Conservation (phyloP, 2,329 filamentous ascomycete species). For the Teratosphaeria pseudoeucalypti region DNA sequence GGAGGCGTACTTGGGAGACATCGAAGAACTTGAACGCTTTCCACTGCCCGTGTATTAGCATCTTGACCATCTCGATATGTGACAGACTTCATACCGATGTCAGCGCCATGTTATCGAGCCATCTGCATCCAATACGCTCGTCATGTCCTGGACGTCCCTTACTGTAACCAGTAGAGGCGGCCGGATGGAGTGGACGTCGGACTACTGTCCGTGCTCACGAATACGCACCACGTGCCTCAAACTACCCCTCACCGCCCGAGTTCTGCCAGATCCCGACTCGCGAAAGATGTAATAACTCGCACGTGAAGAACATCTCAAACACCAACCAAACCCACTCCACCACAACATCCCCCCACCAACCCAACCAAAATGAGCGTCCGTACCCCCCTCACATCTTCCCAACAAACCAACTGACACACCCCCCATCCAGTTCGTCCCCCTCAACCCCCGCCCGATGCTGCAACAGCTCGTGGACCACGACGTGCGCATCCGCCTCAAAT, state of each 20-base stretch:
- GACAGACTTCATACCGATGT: constrained; percentile 18
- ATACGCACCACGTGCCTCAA: not conserved
- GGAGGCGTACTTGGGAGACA: constrained; percentile 70
- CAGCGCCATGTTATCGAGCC: constrained; percentile 23
- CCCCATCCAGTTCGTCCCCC: constrained; percentile 57
- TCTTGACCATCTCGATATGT: not conserved
- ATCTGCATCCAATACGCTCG: constrained; percentile 6
- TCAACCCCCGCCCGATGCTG: constrained; percentile 95
- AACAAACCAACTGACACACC: not conserved
- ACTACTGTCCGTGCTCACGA: not conserved
- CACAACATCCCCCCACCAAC: not conserved
- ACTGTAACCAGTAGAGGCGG: not conserved
- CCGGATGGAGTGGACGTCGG: not conserved
- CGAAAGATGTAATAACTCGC: not conserved
- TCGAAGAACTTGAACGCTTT: constrained; percentile 99
- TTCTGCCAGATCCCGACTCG: not conserved
- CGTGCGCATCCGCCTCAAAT: constrained; percentile 88
- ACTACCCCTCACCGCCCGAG: not conserved
- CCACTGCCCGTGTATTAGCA: constrained; percentile 52
- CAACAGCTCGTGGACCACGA: constrained; percentile 90
- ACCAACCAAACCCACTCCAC: not conserved
- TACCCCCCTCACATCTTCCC: not conserved
- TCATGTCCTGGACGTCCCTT: not conserved
- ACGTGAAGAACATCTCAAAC: not conserved
- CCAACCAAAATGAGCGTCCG: not conserved